These are phyloP conservation scores for Penicillium psychrofluorescens DNA, from an alignment of 495 filamentous ascomycete species.

Conservation along the genomic window DNA sequence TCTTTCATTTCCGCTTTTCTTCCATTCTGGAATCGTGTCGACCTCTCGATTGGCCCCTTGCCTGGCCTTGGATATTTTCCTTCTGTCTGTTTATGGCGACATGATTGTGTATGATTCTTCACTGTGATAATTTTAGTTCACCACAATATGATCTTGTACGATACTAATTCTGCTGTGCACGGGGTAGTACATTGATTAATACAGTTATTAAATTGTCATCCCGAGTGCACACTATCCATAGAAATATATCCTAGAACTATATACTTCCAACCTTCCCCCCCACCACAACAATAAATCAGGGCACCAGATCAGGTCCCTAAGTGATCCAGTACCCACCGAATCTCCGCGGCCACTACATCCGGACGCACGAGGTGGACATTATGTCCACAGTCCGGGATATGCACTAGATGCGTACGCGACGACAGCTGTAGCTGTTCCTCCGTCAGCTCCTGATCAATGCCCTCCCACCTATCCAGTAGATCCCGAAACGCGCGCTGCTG, in stretches of 20 bases:
- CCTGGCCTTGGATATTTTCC: conserved; percentile 5
- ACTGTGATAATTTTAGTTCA: conserved; percentile 6
- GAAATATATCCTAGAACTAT: too few species aligned
- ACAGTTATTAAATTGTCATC: too few species aligned
- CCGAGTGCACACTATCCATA: too few species aligned
- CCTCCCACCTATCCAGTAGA: conserved; percentile 29
- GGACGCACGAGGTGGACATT: conserved; percentile 40
- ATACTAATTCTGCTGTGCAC: too few species aligned
- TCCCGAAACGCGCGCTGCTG: conserved; percentile 21
- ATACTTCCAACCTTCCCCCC: too few species aligned
- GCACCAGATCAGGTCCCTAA: too few species aligned
- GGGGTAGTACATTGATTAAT: too few species aligned
- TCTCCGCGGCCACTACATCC: conserved; percentile 38
- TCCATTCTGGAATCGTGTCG: conserved; percentile 13
- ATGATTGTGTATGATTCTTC: conserved; percentile 22
- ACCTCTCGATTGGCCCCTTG: conserved; percentile 3
- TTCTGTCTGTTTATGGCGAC: conserved; percentile 19
- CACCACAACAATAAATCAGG: too few species aligned
- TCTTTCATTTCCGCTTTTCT: conserved; percentile 5
- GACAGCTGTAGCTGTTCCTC: conserved; percentile 37
- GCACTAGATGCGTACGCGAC: conserved; percentile 22
- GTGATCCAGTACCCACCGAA: conserved; percentile 38
- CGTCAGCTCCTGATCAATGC: conserved; percentile 31
- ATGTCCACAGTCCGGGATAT: conserved; percentile 41
- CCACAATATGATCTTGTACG: conserved; percentile 4